These are phyloP conservation scores for Quercus variabilis DNA, from an alignment of 306 rosid species.

Conservation along the genomic window DNA sequence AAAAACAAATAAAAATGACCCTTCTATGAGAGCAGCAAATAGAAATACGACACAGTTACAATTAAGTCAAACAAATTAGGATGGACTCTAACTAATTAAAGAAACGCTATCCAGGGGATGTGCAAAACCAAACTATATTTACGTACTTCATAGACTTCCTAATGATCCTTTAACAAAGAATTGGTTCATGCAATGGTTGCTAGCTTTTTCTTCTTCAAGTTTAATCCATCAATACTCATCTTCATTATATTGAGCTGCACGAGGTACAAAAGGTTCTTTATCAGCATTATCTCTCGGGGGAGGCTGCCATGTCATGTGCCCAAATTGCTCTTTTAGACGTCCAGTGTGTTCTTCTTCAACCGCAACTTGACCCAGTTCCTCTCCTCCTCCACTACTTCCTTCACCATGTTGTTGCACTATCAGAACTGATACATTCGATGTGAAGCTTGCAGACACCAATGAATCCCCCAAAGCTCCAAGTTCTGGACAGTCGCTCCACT, in stretches of 20 bases:
- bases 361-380: neutral
- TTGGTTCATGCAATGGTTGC: too few relatives aligned
- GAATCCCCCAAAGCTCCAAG: constrained; percentile 37
- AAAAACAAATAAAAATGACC: too few relatives aligned
- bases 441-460: constrained; percentile 32
- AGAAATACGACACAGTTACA: too few relatives aligned
- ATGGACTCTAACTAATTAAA: too few relatives aligned
- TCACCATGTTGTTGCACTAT: constrained; percentile 26
- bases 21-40: too few relatives aligned
- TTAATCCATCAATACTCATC: too few relatives aligned
- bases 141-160: too few relatives aligned
- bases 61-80: too few relatives aligned
- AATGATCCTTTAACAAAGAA: too few relatives aligned
- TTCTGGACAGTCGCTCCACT: constrained; percentile 37
- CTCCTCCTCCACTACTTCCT: neutral
- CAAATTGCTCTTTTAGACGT: constrained; percentile 13
- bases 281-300: neutral
- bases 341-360: neutral
- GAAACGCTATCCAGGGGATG: too few relatives aligned
- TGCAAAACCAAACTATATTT: too few relatives aligned
- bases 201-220: too few relatives aligned
- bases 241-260: neutral
- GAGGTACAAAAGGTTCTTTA: constrained; percentile 7
- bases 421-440: constrained; percentile 27
- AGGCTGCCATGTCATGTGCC: constrained; percentile 16